Evolutionary conservation across 139 green algal species (phyloP), one percentile per base, ranked within the genome.

Genomic region (Zygnema circumcarinatum): DNA sequence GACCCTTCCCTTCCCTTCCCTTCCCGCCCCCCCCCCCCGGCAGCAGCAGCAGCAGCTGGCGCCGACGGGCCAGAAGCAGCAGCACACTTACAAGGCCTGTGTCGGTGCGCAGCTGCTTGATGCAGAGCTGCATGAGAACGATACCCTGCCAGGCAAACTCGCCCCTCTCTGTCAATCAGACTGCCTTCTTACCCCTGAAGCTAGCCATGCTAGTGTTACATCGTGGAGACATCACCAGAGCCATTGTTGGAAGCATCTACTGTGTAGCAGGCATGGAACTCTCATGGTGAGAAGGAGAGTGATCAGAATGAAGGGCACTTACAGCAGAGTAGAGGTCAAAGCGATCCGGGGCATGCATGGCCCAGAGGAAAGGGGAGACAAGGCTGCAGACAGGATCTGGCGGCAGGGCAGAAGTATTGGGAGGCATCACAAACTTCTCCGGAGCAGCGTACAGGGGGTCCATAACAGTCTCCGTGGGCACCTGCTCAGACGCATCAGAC

Each of bases 321-420:
- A 88, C 83, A 31, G 72, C 73, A 32, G 74, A 88, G 89, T 86
- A 92, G 29, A 85, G 32, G 39, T 92, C 89, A 38, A 92, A 92
- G 16, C 72, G 42, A 75, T 92, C 89, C 3, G 89, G 89, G 11
- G 53, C 73, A 76, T 92, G 83, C 42, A 40, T 33, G 39, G 52
- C 33, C 78, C 76, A 92, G 33, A 92, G 67, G 29, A 92, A n/a
- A 20, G 86, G 86, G 32, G 74, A 79, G 69, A 92, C 31, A 33
- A 85, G 54, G 0, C 2, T 47, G 0, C 7, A 29, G 32, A 86
- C 7, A 42, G 74, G 84, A 74, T 80, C 84, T 38, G 74, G 74
- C 33, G 84, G 84, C 74, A 81, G 56, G 0, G 41, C 54, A 21
- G 41, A 38, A 39, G 25, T 69, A 11, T 83, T 56, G 54, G 62